Base-by-base conservation (phyloP, 768 basidiomycete species). In the Royoungia palumana region DNA sequence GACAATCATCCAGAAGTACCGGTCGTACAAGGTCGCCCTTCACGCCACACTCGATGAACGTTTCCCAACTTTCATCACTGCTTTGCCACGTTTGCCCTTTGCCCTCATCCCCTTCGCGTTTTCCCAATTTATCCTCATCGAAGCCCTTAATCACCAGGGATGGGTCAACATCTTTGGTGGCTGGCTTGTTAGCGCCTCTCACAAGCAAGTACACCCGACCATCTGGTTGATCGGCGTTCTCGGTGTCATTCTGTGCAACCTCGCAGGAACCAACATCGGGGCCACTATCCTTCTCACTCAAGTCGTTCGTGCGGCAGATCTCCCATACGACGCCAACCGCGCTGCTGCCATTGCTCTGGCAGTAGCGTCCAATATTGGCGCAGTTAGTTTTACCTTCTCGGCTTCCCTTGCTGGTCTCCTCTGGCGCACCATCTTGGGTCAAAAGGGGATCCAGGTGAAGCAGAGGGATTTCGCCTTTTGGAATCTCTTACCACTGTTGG, bases 91-190 rank as follows among this genome's bases (percentile, higher is more conserved):
- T 17, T 74, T 94, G 0, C 94, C 93, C 1, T 82, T 93, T 50
- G 77, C 82, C 12, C 80, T 96, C 7, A 72, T 96, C 14, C 91
- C 91, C 0, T 98, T 98, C 61, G 89, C 93, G 0, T 93, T 97
- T 63, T 85, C 87, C 1, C 92, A 94, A 68, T 97, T 98, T 71
- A 91, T 97, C 56, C 80, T 98, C 48, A 90, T 95, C 49, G 87
- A 94, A 62, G 88, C 78, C 0, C 77, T 98, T 6, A 75, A 82
- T 12, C 76, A 82, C 52, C 82, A 85, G 50, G 92, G 92, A 22
- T 98, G 94, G 93, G 90, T 95, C 9, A 75, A 81, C 12, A 75
- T 94, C 20, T 95, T 94, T 61, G 85, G 82, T 0, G 56, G 57
- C 3, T 90, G 89, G 88, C 73, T 85, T 30, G 62, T 72, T 44